Conservation (phyloP, 805 yeast genomes). For the Huiozyma naganishii region DNA sequence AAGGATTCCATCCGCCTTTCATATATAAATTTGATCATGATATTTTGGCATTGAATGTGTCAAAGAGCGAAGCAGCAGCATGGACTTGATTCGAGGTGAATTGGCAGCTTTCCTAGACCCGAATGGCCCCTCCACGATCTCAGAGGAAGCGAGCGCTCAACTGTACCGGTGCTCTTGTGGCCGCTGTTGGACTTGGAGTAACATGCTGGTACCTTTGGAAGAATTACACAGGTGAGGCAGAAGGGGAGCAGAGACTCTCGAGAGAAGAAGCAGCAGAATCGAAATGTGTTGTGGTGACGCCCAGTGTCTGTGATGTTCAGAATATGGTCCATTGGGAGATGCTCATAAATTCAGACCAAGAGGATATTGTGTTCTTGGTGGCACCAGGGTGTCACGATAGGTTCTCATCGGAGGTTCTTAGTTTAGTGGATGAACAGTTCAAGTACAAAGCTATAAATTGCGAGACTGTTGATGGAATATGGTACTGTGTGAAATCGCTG, state of each 20-base stretch:
- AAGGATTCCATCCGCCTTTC: too few species aligned
- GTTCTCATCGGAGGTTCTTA: background rate
- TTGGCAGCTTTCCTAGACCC: too few species aligned
- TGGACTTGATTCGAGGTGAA: too few species aligned
- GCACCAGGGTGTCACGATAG: conserved; percentile 21
- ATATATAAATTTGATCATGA: too few species aligned
- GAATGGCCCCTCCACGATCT: too few species aligned
- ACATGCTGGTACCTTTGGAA: conserved; percentile 7
- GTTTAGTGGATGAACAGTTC: conserved; percentile 1
- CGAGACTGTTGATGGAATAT: conserved; percentile 38
- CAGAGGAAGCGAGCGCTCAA: too few species aligned
- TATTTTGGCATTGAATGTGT: too few species aligned
- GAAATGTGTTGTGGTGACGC: conserved; percentile 13
- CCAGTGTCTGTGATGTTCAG: conserved; percentile 5
- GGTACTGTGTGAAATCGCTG: conserved; percentile 46
- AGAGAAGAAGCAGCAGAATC: conserved; percentile 2
- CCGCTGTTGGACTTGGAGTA: conserved; percentile 10
- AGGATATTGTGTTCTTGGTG: conserved; percentile 23
- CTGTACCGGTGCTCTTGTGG: background rate
- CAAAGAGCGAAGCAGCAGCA: too few species aligned
- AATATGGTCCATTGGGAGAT: conserved; percentile 11
- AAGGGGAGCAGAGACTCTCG: background rate
- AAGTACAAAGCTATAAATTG: conserved; percentile 34
- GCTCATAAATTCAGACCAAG: too few species aligned
- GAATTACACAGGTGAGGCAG: background rate